These are phyloP conservation scores for Puccinia polysora DNA, from an alignment of 1,284 basidiomycete genomes.

Conservation along the genomic window DNA sequence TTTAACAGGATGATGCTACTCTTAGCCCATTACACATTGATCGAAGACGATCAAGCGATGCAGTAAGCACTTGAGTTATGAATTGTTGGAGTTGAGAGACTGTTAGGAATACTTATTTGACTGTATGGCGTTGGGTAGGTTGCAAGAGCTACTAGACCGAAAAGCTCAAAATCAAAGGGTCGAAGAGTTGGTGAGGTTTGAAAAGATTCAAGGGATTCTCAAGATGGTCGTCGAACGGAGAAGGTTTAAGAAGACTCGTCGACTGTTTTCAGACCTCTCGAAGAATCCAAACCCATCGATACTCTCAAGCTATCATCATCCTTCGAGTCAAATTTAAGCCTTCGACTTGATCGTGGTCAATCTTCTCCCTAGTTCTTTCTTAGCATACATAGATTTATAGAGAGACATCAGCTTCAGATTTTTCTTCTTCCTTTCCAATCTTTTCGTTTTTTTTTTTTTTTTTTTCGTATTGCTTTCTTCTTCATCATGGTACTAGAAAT, in stretches of 20 bases:
- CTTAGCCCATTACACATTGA: conserved; percentile 84
- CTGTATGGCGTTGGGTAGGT: conserved; percentile 55
- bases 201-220: conserved; percentile 72
- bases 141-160: conserved; percentile 73
- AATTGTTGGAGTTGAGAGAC: not conserved
- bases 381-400: too few relatives aligned
- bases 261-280: not conserved
- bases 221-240: conserved; percentile 69
- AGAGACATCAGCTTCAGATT: too few relatives aligned
- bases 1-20: conserved; percentile 86
- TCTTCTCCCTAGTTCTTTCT: too few relatives aligned
- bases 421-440: not conserved
- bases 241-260: conserved; percentile 56
- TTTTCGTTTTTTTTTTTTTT: not conserved
- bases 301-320: too few relatives aligned
- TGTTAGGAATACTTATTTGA: not conserved
- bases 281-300: not conserved
- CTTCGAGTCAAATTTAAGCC: too few relatives aligned
- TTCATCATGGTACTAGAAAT: too few relatives aligned
- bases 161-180: conserved; percentile 73
- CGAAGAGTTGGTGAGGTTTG: conserved; percentile 73
- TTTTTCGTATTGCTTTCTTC: not conserved
- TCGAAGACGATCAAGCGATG: conserved; percentile 62
- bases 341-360: too few relatives aligned
- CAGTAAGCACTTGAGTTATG: conserved; percentile 21